Evolutionary conservation across 768 basidiomycete species (phyloP), one percentile per base, ranked within the genome.

Genomic region (Nevesoporus exiguus): DNA sequence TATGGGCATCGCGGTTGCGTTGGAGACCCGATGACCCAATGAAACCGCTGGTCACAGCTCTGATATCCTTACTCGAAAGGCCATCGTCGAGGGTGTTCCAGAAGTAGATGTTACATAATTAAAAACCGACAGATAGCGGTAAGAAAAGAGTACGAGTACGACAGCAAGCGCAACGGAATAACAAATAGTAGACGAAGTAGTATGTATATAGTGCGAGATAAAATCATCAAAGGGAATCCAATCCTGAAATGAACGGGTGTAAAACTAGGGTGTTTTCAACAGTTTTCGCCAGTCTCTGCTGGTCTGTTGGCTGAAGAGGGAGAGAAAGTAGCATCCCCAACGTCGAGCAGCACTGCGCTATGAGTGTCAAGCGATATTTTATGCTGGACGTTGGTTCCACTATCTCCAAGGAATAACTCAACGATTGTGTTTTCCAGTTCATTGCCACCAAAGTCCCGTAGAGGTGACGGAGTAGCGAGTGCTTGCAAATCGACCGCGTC

Each of bases 1-100:
- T 17, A 98, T 98, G 96, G 96, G 97, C 43, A 98, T 99, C 63
- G 84, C 88, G 33, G 80, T 98, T 47, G 90, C 91, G 45, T 72
- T 98, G 46, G 85, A 90, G 66, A 82, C 95, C 49, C 80, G 71
- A 47, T 90, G 41, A 49, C 36, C n/a, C 24, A 39, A 21, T 6
- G 4, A 24, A 39, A 19, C 37, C 19, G n/a, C 30, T 45, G 8
- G 13, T 52, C 30, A 29, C 46, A 14, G 13, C 17, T 33, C 2
- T 25, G 25, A 29, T 33, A 19, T 29, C 27, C 39, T 43, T 46
- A 8, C 21, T 60, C 24, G 24, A 33, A 44, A 54, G 22, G 47
- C 36, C 22, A 30, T 36, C 47, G 17, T 42, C 5, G 45, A 55
- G 46, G 36, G 19, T 10, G 31, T 47, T 56, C 47, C 51, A 41